A percentile compares a stretch with the other conserved stretches of the same genome.
Conservation (phyloP, 495 filamentous ascomycete species). For the Xylaria sp. region DNA sequence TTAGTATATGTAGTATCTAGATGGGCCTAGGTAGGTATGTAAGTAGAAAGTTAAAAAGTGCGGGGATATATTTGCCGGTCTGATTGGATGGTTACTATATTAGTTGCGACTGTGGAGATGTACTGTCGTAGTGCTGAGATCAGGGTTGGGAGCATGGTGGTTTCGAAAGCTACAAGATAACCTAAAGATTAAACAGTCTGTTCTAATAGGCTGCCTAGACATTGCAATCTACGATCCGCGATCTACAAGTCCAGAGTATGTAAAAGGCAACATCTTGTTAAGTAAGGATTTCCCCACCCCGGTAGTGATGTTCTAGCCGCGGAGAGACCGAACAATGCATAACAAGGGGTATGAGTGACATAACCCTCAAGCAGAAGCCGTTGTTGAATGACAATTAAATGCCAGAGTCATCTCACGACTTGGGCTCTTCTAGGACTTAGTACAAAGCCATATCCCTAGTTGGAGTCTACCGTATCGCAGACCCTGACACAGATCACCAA, state of each 20-base stretch:
- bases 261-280: not conserved
- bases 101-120: not conserved
- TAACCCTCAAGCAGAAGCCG: not conserved
- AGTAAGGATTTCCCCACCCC: not conserved
- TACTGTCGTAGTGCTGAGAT: too few species aligned
- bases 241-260: not conserved
- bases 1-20: too few species aligned
- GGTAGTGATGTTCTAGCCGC: not conserved
- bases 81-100: not conserved
- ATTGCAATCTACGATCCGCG: not conserved
- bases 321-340: not conserved
- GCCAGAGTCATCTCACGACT: not conserved
- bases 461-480: not conserved
- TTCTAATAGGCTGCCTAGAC: slow-evolving; percentile 6
- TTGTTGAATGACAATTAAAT: not conserved
- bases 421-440: not conserved
- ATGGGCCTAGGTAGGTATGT: too few species aligned
- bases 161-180: slow-evolving; percentile 12
- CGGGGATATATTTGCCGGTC: not conserved
- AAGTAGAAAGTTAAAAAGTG: not conserved
- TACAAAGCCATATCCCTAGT: not conserved
- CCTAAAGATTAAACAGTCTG: not conserved
- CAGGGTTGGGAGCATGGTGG: not conserved
- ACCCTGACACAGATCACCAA: slow-evolving; percentile 12
- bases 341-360: not conserved